Conservation (phyloP, 1,284 basidiomycete species). For the Leccinum griseonigrum region DNA sequence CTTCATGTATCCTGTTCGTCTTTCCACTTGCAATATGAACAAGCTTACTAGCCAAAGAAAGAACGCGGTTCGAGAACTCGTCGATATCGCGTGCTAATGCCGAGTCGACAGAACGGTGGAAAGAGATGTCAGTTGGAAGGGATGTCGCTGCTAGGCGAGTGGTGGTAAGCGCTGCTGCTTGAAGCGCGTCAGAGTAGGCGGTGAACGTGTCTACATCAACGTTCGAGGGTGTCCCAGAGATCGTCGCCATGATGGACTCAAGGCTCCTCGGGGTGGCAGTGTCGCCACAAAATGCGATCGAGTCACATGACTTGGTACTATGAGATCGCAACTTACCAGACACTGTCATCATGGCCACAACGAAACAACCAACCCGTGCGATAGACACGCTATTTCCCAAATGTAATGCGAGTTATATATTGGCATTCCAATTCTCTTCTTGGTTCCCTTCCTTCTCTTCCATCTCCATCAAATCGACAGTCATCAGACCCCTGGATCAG, state of each 20-base stretch:
- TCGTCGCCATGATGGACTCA: slow-evolving; percentile 8
- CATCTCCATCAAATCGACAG: slow-evolving; percentile 73
- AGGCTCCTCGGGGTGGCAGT: neutral
- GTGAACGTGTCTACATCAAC: slow-evolving; percentile 33
- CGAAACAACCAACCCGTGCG: neutral
- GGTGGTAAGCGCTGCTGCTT: slow-evolving; percentile 55
- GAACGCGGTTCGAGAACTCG: slow-evolving; percentile 54
- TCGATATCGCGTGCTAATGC: slow-evolving; percentile 68
- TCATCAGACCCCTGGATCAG: slow-evolving; percentile 69
- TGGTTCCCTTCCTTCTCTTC: slow-evolving; percentile 83
- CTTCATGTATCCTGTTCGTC: slow-evolving; percentile 50
- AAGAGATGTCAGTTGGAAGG: slow-evolving; percentile 70
- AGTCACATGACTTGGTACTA: slow-evolving; percentile 12
- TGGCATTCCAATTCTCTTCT: slow-evolving; percentile 80
- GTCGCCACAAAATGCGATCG: neutral
- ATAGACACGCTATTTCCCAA: slow-evolving; percentile 18
- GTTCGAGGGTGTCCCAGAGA: slow-evolving; percentile 6
- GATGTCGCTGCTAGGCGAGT: slow-evolving; percentile 54
- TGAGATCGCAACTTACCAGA: neutral
- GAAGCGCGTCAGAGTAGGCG: slow-evolving; percentile 49
- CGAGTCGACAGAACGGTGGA: slow-evolving; percentile 82
- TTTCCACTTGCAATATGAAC: slow-evolving; percentile 48
- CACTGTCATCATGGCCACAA: neutral
- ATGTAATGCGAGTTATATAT: slow-evolving; percentile 41
- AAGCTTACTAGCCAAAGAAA: slow-evolving; percentile 64